Conservation (phyloP, 2,329 filamentous ascomycete genomes). For the Pseudocercospora fijiensis region DNA sequence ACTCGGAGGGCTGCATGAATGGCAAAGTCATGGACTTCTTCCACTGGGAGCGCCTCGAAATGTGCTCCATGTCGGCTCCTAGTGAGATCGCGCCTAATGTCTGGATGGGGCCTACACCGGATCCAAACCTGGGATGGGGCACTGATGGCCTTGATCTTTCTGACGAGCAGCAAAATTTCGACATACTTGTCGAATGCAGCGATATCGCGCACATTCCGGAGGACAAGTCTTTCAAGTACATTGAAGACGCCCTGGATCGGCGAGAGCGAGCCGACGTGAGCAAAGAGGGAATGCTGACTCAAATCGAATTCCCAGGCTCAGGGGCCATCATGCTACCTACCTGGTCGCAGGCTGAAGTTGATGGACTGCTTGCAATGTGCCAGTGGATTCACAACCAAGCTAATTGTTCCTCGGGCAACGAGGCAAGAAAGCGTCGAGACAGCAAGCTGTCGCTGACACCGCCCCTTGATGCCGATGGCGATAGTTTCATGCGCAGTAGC, state of each 20-base stretch:
- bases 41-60: constrained; percentile 83
- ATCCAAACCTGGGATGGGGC: constrained; percentile 54
- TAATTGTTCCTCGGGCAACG: constrained; percentile 45
- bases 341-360: constrained; percentile 78
- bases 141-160: constrained; percentile 33
- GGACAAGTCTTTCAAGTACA: constrained; percentile 61
- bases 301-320: constrained; percentile 85
- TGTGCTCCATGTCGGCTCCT: constrained; percentile 88
- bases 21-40: constrained; percentile 84
- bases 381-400: constrained; percentile 86
- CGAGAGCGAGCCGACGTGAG: constrained; percentile 21
- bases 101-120: constrained; percentile 84
- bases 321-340: constrained; percentile 86
- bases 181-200: constrained; percentile 83
- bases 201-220: constrained; percentile 78
- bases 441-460: constrained; percentile 41
- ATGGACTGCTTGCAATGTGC: constrained; percentile 81
- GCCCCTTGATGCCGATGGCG: constrained; percentile 52
- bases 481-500: constrained; percentile 53
- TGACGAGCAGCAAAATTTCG: constrained; percentile 56
- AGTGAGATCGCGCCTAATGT: constrained; percentile 88
- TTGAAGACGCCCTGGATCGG: constrained; percentile 55
- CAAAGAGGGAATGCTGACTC: constrained; percentile 50
- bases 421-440: constrained; percentile 41
- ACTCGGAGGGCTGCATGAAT: constrained; percentile 69